These are phyloP conservation scores for Rhynchospora breviuscula DNA, from an alignment of 176 grass and related monocot genomes.

Conservation along the genomic window DNA sequence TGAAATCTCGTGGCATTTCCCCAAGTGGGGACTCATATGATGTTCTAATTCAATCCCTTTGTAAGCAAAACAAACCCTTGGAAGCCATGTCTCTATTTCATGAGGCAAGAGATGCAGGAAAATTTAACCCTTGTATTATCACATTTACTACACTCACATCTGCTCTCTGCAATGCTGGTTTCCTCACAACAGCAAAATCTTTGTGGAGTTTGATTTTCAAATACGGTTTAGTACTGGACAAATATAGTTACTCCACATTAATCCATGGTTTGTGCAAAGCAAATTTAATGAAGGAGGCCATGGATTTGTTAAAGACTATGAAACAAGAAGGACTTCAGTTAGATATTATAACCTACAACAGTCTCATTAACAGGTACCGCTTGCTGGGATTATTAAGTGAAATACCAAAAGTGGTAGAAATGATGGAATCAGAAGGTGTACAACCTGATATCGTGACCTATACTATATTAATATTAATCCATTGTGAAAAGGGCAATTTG, in stretches of 20 bases:
- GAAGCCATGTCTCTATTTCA: conserved; percentile 73
- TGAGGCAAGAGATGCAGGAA: conserved; percentile 37
- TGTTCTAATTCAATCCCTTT: conserved; percentile 72
- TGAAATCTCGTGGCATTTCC: conserved; percentile 48
- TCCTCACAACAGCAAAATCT: conserved; percentile 58
- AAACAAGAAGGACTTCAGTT: conserved; percentile 45
- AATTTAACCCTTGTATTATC: conserved; percentile 49
- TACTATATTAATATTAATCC: conserved; percentile 67
- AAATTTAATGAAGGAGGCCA: conserved; percentile 49
- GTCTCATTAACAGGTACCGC: conserved; percentile 67
- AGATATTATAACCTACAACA: conserved; percentile 64
- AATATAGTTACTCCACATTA: conserved; percentile 62
- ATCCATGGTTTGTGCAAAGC: conserved; percentile 60
- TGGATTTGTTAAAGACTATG: conserved; percentile 41
- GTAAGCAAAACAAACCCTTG: conserved; percentile 62
- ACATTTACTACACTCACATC: conserved; percentile 72
- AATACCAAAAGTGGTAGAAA: conserved; percentile 50
- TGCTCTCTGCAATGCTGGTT: conserved; percentile 49
- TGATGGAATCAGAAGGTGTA: conserved; percentile 61
- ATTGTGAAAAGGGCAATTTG: conserved; percentile 72
- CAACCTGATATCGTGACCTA: conserved; percentile 78
- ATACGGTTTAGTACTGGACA: conserved; percentile 56
- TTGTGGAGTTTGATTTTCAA: conserved; percentile 73
- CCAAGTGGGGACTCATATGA: conserved; percentile 50
- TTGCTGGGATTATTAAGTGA: conserved; percentile 55